Evolutionary conservation across 805 yeast genomes (phyloP).

Genomic region (Sugiyamaella lignohabitans): DNA sequence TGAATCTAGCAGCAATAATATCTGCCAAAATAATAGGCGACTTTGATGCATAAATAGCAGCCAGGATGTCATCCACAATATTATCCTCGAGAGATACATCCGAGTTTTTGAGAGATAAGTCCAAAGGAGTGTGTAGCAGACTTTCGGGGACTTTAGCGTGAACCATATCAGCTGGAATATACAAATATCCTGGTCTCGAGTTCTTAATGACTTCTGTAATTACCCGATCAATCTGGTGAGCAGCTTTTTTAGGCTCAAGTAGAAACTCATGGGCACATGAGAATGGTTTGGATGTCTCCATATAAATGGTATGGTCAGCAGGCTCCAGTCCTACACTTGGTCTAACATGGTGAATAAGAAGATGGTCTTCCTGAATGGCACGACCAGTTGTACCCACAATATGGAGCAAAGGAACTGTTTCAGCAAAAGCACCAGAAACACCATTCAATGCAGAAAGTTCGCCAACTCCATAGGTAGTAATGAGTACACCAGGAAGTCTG

Average conservation of each 20-base stretch:
- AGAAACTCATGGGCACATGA: constrained; percentile 52
- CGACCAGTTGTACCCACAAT: constrained; percentile 71
- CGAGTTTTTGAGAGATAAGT: constrained; percentile 28
- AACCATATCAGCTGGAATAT: constrained; percentile 62
- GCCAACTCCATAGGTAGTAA: constrained; percentile 85
- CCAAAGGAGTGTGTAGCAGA: constrained; percentile 33
- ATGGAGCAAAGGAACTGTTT: constrained; percentile 70
- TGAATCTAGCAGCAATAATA: constrained; percentile 58
- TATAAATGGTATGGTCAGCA: constrained; percentile 65
- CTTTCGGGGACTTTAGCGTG: constrained; percentile 20
- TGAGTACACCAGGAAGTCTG: constrained; percentile 52
- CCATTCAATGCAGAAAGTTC: constrained; percentile 83
- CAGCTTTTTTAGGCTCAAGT: constrained; percentile 40
- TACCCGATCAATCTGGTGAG: constrained; percentile 62
- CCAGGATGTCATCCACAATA: constrained; percentile 42
- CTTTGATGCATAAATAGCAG: constrained; percentile 44
- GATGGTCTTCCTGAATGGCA: constrained; percentile 32
- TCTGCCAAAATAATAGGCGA: constrained; percentile 70
- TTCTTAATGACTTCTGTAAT: constrained; percentile 47
- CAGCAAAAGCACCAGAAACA: constrained; percentile 75
- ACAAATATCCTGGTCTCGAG: constrained; percentile 77
- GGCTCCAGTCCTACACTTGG: constrained; percentile 32
- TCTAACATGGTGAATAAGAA: constrained; percentile 35
- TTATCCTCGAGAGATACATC: constrained; percentile 28
- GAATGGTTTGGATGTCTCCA: constrained; percentile 50